Evolutionary conservation across 2,329 filamentous ascomycete genomes (phyloP), one percentile per base, ranked within the genome.

Genomic region (Pseudogymnoascus sp.): DNA sequence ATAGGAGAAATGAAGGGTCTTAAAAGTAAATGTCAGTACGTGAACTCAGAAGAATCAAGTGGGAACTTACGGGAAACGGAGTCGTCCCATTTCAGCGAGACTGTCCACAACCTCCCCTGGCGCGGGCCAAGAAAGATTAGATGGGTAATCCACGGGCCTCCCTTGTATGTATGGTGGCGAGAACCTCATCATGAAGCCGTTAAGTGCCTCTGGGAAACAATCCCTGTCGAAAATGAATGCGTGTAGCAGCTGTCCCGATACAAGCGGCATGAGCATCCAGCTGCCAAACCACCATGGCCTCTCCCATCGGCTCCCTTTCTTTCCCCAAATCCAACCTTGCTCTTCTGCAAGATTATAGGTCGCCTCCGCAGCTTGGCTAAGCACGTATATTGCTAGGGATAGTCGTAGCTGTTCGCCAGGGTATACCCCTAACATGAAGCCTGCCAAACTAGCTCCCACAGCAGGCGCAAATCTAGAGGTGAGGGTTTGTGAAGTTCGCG

Each of bases 391-490:
- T 12, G 91, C 88, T 56, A 95, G 83, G 0, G 90, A 91, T 62
- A 93, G 80, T 60, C 95, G 87, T 68, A 95, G 74, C 68, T 89
- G 87, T 66, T 86, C 82, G 38, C 80, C 69, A 72, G 93, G 80
- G 67, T 86, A 90, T 8, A 96, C 83, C 6, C 90, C 90, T 16
- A 97, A 79, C 60, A 90, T 88, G 60, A 96, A 82, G 2, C 93
- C 93, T 0, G 93, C 91, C 59, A 97, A 76, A 69, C 90, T 92
- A 5, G 93, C 93, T 9, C 93, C 95, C n/a, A 97, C 82, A 1
- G 93, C 92, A 0, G 93, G 93, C 0, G 93, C 90, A 72, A 92
- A 89, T 8, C 84, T 82, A 1, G 91, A 96, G 0, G 92, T 96
- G 63, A 99, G 80, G 0, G 89, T 85, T 18, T 80, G 80, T 0